A percentile compares a stretch with the other conserved stretches of the same genome.
These are phyloP conservation scores for Halophytophthora batemanensis DNA, from an alignment of 352 stramenopile genomes.

Conservation along the genomic window DNA sequence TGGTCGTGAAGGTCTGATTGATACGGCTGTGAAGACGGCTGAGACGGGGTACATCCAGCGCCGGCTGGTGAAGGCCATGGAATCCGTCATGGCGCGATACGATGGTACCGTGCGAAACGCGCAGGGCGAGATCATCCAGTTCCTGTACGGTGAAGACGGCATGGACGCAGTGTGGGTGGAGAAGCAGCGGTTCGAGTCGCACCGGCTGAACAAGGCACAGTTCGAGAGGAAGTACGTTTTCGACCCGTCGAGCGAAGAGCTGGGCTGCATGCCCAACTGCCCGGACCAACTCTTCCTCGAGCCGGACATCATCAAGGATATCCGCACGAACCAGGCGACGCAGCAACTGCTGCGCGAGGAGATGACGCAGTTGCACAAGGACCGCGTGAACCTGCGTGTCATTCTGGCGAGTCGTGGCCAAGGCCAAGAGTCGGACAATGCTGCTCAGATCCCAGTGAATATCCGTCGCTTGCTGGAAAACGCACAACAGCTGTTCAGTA, in stretches of 20 bases:
- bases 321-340: conserved; percentile 92
- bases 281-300: conserved; percentile 83
- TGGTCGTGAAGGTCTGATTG: conserved; percentile 98
- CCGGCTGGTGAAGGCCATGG: conserved; percentile 99
- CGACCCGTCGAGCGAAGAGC: conserved; percentile 90
- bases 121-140: conserved; percentile 86
- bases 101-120: conserved; percentile 98
- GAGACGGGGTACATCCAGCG: conserved; percentile 99
- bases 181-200: conserved; percentile 93
- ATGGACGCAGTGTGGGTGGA: conserved; percentile 99
- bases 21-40: conserved; percentile 99
- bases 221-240: conserved; percentile 95
- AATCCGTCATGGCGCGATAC: conserved; percentile 98
- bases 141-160: conserved; percentile 96
- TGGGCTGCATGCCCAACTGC: conserved; percentile 88
- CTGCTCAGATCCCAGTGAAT: conserved; percentile 91
- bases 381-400: conserved; percentile 92
- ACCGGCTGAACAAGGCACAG: conserved; percentile 87
- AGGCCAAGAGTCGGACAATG: conserved; percentile 90
- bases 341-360: conserved; percentile 94
- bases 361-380: conserved; percentile 91
- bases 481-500: conserved; percentile 92
- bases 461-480: conserved; percentile 96
- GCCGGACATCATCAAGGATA: conserved; percentile 86
- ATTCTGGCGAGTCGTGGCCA: conserved; percentile 95